Evolutionary conservation across 768 basidiomycete genomes (phyloP).

Genomic region (Tylopilus vinaceipallidus): DNA sequence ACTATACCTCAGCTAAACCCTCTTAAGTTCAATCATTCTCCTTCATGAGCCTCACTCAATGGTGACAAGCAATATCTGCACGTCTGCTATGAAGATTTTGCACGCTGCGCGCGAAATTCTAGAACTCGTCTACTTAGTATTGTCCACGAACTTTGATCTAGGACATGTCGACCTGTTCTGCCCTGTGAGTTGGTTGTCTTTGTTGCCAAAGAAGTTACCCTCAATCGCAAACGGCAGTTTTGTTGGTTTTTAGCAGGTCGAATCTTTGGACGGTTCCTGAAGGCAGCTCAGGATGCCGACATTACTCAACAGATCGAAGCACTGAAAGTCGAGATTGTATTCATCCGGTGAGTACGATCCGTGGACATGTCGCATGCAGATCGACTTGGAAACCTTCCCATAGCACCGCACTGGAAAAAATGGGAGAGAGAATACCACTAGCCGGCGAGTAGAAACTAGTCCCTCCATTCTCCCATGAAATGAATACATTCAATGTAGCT

Average conservation of each 20-base stretch:
- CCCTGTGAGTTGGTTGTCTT: conserved; percentile 43
- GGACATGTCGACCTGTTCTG: conserved; percentile 70
- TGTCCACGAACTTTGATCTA: conserved; percentile 71
- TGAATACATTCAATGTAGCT: conserved; percentile 7
- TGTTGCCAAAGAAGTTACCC: neutral
- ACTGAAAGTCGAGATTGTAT: conserved; percentile 61
- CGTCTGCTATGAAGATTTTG: conserved; percentile 68
- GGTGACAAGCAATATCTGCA: conserved; percentile 53
- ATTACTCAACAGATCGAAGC: conserved; percentile 56
- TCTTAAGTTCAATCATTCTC: conserved; percentile 58
- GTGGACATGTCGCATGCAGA: neutral
- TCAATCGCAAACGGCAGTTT: conserved; percentile 38
- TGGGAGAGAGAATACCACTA: conserved; percentile 67
- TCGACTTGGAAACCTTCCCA: neutral
- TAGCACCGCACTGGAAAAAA: conserved; percentile 57
- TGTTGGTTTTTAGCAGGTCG: conserved; percentile 70
- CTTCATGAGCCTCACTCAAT: conserved; percentile 78
- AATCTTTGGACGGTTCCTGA: conserved; percentile 63
- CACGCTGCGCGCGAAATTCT: conserved; percentile 64
- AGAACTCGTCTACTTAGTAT: conserved; percentile 63
- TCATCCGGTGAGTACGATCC: conserved; percentile 52
- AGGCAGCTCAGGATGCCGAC: conserved; percentile 58
- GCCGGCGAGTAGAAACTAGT: conserved; percentile 39
- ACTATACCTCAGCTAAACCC: conserved; percentile 32
- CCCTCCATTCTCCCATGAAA: neutral